Conservation (phyloP, 202 grass and related monocot genomes). For the Setaria viridis region DNA sequence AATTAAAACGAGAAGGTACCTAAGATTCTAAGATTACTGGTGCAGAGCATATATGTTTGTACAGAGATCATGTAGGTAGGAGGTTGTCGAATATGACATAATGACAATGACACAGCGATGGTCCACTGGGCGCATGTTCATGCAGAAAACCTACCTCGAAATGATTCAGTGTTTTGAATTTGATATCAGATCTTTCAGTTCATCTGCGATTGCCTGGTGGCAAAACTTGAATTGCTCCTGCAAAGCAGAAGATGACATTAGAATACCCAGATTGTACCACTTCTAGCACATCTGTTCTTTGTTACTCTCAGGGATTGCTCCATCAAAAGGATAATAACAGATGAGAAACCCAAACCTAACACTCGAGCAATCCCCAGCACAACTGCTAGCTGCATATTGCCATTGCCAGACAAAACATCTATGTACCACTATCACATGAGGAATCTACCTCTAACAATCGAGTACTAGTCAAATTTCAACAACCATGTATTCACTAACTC, state of each 20-base stretch:
- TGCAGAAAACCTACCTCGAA: slow-evolving; percentile 17
- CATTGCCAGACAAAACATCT: not conserved
- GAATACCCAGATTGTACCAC: not conserved
- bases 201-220: slow-evolving; percentile 62
- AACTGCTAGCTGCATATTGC: not conserved
- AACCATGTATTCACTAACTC: not conserved
- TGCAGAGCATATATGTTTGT: slow-evolving; percentile 12
- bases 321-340: not conserved
- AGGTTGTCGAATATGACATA: not conserved
- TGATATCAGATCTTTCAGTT: slow-evolving; percentile 65
- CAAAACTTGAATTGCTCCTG: slow-evolving; percentile 93
- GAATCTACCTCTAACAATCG: not conserved
- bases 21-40: not conserved
- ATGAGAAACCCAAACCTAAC: not conserved
- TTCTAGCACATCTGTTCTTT: not conserved
- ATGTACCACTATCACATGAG: not conserved
- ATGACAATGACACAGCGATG: not conserved
- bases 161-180: slow-evolving; percentile 38
- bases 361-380: not conserved
- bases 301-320: not conserved
- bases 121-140: not conserved
- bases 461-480: not conserved
- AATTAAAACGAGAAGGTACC: not conserved
- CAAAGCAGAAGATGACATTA: slow-evolving; percentile 26
- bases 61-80: not conserved